A percentile compares a stretch with the other conserved stretches of the same genome.
Evolutionary conservation across 805 yeast species (phyloP).

Genomic region (Grigorovia yakushimaensis): DNA sequence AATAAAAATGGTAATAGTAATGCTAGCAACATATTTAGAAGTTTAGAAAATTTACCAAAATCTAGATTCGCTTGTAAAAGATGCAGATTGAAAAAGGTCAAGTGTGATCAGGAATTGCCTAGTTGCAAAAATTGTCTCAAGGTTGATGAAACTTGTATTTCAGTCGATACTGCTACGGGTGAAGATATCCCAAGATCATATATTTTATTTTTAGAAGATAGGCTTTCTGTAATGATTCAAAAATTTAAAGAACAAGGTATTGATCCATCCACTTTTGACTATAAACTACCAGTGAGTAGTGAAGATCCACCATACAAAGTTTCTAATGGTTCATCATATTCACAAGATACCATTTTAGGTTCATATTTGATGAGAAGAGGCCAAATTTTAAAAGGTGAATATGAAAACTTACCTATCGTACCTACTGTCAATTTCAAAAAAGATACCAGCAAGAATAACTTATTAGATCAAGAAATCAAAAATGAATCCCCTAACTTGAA

Average conservation of each 20-base stretch:
- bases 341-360: conserved; percentile 17
- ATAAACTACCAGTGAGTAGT: conserved; percentile 22
- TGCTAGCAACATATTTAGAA: not conserved
- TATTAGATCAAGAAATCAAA: too few species aligned
- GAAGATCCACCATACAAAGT: conserved; percentile 21
- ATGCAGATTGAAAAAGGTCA: conserved; percentile 60
- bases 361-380: conserved; percentile 21
- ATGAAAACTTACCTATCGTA: not conserved
- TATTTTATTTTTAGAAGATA: conserved; percentile 60
- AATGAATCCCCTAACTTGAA: not conserved
- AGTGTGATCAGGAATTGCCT: conserved; percentile 52
- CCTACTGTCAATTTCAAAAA: not conserved
- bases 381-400: conserved; percentile 2
- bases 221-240: conserved; percentile 46
- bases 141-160: conserved; percentile 66
- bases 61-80: conserved; percentile 79
- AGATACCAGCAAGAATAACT: not conserved
- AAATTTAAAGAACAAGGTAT: conserved; percentile 37
- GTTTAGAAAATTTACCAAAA: conserved; percentile 35
- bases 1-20: not conserved
- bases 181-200: conserved; percentile 77
- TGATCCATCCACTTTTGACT: conserved; percentile 22
- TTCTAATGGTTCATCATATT: conserved; percentile 5
- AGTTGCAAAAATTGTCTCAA: conserved; percentile 45
- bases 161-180: conserved; percentile 82